A percentile compares a stretch with the other conserved stretches of the same genome.
Conservation (phyloP, 768 basidiomycete species). For the Termitomyces sp. region DNA sequence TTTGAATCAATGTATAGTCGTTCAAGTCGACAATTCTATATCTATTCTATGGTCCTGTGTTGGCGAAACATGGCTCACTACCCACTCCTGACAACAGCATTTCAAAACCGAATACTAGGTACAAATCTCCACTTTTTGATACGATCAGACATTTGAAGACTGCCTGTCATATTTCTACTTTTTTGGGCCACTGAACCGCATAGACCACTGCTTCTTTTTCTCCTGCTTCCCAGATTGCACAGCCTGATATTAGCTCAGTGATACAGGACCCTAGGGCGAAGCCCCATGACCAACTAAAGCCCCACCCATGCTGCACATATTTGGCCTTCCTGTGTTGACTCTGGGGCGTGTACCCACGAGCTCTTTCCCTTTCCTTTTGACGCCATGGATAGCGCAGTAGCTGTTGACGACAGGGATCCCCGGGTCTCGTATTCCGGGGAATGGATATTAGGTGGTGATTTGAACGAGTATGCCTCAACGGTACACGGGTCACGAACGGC, state of each 20-base stretch:
- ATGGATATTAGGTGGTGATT: slow-evolving; percentile 9
- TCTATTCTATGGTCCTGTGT: not conserved
- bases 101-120: not conserved
- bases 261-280: not conserved
- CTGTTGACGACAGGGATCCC: slow-evolving; percentile 15
- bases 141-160: not conserved
- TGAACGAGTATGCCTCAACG: slow-evolving; percentile 8
- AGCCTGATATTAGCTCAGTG: not conserved
- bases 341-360: not conserved
- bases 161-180: not conserved
- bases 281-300: not conserved
- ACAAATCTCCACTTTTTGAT: not conserved
- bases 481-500: slow-evolving; percentile 10
- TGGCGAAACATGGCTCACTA: too few relatives aligned
- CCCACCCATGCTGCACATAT: not conserved
- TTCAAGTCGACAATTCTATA: not conserved
- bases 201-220: not conserved
- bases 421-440: slow-evolving; percentile 2
- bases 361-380: not conserved
- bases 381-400: slow-evolving; percentile 2
- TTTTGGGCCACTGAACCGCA: not conserved
- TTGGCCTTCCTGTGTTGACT: not conserved
- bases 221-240: not conserved
- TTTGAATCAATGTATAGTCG: too few relatives aligned
- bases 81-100: not conserved